phyloP scores from a whole-genome alignment of 495 filamentous ascomycete species.

The Endocarpon pusillum region DNA sequence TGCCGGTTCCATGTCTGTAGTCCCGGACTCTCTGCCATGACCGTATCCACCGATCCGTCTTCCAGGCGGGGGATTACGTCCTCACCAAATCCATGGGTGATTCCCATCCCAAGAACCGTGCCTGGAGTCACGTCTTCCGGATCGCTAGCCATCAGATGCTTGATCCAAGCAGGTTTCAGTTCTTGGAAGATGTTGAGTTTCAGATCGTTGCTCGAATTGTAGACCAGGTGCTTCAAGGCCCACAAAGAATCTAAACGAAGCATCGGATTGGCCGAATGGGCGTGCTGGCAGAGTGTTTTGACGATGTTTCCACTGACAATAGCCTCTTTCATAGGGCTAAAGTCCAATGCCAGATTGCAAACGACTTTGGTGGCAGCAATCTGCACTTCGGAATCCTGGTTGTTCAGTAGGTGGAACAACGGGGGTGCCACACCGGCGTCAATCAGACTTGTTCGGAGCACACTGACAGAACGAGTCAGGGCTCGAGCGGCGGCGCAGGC shows the following conservation, averaged over 20 bases:
- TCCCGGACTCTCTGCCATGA: too few species aligned
- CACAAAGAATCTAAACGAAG: slow-evolving; percentile 71
- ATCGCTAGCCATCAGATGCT: slow-evolving; percentile 47
- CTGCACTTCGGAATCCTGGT: slow-evolving; percentile 64
- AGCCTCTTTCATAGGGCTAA: slow-evolving; percentile 73
- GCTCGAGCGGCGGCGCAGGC: slow-evolving; percentile 66
- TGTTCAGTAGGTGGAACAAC: slow-evolving; percentile 56
- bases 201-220: slow-evolving; percentile 43
- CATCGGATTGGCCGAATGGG: slow-evolving; percentile 53
- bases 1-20: too few species aligned
- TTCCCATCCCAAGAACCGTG: slow-evolving; percentile 32
- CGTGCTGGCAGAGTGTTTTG: slow-evolving; percentile 65
- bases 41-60: slow-evolving; percentile 26
- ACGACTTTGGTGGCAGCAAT: slow-evolving; percentile 68
- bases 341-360: slow-evolving; percentile 69
- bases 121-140: slow-evolving; percentile 22
- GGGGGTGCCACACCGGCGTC: slow-evolving; percentile 70
- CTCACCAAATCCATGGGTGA: slow-evolving; percentile 23
- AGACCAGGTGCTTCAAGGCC: slow-evolving; percentile 80
- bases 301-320: slow-evolving; percentile 64
- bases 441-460: slow-evolving; percentile 69
- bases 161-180: slow-evolving; percentile 61
- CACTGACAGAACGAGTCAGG: slow-evolving; percentile 66
- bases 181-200: slow-evolving; percentile 64
- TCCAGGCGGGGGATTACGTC: slow-evolving; percentile 2